Evolutionary conservation across 1,284 basidiomycete species (phyloP).

Genomic region (Cutaneotrichosporon sp.): DNA sequence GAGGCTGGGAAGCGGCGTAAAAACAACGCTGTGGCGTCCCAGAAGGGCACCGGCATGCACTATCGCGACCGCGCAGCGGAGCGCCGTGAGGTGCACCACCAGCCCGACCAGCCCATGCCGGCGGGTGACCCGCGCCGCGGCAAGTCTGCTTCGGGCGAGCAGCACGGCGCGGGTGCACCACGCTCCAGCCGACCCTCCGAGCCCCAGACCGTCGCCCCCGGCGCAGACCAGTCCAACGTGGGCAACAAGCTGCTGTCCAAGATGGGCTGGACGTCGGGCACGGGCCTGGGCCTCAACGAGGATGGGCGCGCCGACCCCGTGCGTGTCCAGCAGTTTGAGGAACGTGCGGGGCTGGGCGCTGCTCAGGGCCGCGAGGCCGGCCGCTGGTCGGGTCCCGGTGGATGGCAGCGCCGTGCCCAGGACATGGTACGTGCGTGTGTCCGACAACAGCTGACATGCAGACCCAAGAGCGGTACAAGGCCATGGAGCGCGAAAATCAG

Average conservation of each 20-base stretch:
- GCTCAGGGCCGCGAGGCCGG: constrained; percentile 77
- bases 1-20: constrained; percentile 69
- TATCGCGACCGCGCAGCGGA: constrained; percentile 89
- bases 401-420: constrained; percentile 33
- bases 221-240: constrained; percentile 54
- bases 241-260: constrained; percentile 87
- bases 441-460: constrained; percentile 5
- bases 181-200: too few relatives aligned
- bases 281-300: constrained; percentile 71
- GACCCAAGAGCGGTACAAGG: constrained; percentile 17
- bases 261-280: constrained; percentile 92
- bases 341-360: constrained; percentile 79
- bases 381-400: constrained; percentile 56
- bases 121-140: constrained; percentile 52
- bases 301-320: constrained; percentile 83
- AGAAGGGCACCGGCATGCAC: constrained; percentile 47
- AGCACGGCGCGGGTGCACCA: neutral
- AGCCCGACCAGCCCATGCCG: constrained; percentile 71
- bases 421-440: constrained; percentile 32
- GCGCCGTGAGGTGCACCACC: constrained; percentile 77
- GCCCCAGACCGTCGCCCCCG: too few relatives aligned
- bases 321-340: constrained; percentile 74
- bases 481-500: neutral
- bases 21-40: constrained; percentile 50
- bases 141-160: too few relatives aligned